Evolutionary conservation across 2,329 filamentous ascomycete genomes (phyloP).

Genomic region (Colletotrichum sp.): DNA sequence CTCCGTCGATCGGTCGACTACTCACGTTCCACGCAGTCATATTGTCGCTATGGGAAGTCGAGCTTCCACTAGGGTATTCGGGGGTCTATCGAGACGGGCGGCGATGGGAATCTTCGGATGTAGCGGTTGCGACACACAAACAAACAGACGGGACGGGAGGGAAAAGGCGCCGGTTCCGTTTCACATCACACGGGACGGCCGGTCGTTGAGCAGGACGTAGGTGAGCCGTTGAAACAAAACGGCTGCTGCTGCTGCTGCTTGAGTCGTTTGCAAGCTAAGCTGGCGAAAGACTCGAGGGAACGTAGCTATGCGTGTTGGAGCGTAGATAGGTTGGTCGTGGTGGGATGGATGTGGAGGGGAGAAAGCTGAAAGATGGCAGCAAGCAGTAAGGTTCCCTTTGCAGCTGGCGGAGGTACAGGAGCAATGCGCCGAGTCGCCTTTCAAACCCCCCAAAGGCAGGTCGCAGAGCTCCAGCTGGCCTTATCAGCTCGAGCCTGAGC

Average conservation of each 20-base stretch:
- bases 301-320: background rate
- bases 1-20: background rate
- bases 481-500: constrained; percentile 17
- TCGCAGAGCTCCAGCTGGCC: constrained; percentile 15
- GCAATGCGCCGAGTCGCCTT: background rate
- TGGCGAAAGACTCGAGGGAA: background rate
- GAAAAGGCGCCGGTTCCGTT: constrained; percentile 11
- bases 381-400: background rate
- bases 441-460: background rate
- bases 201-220: background rate
- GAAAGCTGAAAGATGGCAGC: background rate
- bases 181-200: constrained; percentile 20
- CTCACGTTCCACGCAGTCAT: constrained; percentile 48
- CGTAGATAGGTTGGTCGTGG: background rate
- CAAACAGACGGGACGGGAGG: background rate
- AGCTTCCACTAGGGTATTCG: constrained; percentile 4
- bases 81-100: background rate
- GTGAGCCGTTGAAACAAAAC: background rate
- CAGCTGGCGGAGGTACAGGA: background rate
- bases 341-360: background rate
- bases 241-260: background rate
- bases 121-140: constrained; percentile 15
- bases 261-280: background rate
- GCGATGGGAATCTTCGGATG: background rate
- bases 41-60: constrained; percentile 24